These are phyloP conservation scores for Rutstroemia sp. DNA, from an alignment of 2,329 filamentous ascomycete species.

Conservation along the genomic window DNA sequence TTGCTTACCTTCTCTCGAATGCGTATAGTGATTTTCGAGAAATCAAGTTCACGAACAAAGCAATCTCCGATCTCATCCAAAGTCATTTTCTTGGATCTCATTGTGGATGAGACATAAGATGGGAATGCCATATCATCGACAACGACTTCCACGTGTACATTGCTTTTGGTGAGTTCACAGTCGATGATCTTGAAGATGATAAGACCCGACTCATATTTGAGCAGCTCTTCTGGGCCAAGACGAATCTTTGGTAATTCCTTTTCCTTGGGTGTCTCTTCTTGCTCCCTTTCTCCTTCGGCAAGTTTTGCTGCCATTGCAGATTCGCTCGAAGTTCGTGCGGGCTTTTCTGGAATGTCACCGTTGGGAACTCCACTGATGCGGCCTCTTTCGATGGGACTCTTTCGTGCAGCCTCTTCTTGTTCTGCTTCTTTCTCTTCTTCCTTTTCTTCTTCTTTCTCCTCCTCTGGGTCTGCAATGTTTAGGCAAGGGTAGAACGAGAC, in stretches of 20 bases:
- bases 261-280: slow-evolving; percentile 37
- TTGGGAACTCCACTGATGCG: slow-evolving; percentile 17
- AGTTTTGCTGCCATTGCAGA: slow-evolving; percentile 22
- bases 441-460: slow-evolving; percentile 78
- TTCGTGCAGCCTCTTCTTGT: slow-evolving; percentile 31
- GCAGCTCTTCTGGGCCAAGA: slow-evolving; percentile 71
- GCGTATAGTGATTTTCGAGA: slow-evolving; percentile 85
- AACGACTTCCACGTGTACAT: slow-evolving; percentile 75
- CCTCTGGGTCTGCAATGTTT: slow-evolving; percentile 81
- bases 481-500: slow-evolving; percentile 86
- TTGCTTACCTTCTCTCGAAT: slow-evolving; percentile 75
- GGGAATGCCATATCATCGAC: slow-evolving; percentile 95
- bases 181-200: slow-evolving; percentile 93
- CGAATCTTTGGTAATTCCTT: slow-evolving; percentile 66
- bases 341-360: slow-evolving; percentile 30
- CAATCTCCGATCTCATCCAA: slow-evolving; percentile 94
- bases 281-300: slow-evolving; percentile 30
- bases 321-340: slow-evolving; percentile 32
- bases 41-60: slow-evolving; percentile 94
- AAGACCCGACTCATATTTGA: slow-evolving; percentile 82
- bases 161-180: slow-evolving; percentile 68
- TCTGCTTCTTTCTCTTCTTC: slow-evolving; percentile 38
- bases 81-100: slow-evolving; percentile 58
- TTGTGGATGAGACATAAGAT: slow-evolving; percentile 73
- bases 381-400: slow-evolving; percentile 20